Conservation (phyloP, 495 filamentous ascomycete species). For the Platismatia glauca region DNA sequence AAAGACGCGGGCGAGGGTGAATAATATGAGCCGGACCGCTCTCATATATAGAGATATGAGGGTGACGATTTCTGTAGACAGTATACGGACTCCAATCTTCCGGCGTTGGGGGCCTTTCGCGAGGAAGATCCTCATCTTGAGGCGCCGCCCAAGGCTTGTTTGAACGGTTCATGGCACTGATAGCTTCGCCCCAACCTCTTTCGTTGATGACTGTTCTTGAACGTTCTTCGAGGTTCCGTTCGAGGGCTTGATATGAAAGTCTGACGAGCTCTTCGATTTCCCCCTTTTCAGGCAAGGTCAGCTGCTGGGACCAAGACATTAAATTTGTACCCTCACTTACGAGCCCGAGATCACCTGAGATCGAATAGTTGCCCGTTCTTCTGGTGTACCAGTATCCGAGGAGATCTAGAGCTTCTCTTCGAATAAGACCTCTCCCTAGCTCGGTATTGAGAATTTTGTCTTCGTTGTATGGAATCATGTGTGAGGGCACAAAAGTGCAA, state of each 20-base stretch:
- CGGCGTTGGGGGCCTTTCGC: background rate
- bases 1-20: background rate
- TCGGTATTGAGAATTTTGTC: background rate
- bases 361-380: background rate
- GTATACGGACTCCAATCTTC: background rate
- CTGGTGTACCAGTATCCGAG: background rate
- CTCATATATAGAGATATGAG: too few relatives aligned
- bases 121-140: too few relatives aligned
- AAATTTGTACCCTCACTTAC: background rate
- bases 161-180: background rate
- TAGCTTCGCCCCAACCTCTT: background rate
- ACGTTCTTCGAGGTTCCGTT: background rate
- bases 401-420: slow-evolving; percentile 2
- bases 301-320: background rate
- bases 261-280: slow-evolving; percentile 3
- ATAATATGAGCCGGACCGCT: background rate
- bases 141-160: background rate
- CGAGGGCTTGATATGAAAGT: background rate
- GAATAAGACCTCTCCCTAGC: background rate
- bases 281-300: background rate
- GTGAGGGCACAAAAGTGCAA: background rate
- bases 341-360: background rate
- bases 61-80: too few relatives aligned
- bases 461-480: background rate
- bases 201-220: background rate